Evolutionary conservation across 1,284 basidiomycete genomes (phyloP).

Genomic region (Ceratobasidium sp.): DNA sequence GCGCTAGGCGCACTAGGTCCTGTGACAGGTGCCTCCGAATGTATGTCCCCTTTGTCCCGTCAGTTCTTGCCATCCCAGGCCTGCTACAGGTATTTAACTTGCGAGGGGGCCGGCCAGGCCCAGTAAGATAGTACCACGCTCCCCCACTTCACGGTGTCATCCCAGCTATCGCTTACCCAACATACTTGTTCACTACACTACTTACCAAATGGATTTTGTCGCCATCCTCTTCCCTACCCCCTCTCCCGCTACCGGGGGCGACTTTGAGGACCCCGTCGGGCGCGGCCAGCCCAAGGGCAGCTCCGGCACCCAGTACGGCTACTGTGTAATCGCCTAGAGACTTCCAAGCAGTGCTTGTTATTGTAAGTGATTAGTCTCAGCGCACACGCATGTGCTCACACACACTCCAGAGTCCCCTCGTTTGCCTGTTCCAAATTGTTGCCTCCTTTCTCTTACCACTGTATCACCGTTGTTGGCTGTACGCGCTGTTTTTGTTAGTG

Average conservation of each 20-base stretch:
- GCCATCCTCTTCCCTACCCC: slow-evolving; percentile 10
- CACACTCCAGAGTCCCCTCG: too few species aligned
- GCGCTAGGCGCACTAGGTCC: neutral
- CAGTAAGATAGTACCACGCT: slow-evolving; percentile 20
- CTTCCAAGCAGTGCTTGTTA: slow-evolving; percentile 3
- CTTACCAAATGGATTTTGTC: slow-evolving; percentile 23
- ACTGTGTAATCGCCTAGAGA: slow-evolving; percentile 25
- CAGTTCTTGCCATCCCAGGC: neutral
- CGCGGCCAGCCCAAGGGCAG: slow-evolving; percentile 13
- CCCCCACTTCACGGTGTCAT: slow-evolving; percentile 35
- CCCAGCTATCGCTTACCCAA: neutral
- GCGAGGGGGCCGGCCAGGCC: neutral
- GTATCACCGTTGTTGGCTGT: neutral
- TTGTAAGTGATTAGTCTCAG: neutral
- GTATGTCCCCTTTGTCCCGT: slow-evolving; percentile 1
- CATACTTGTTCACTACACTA: too few species aligned
- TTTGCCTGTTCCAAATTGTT: neutral
- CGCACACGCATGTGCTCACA: neutral
- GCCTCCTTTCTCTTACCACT: neutral
- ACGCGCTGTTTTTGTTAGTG: neutral
- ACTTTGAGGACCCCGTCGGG: slow-evolving; percentile 20
- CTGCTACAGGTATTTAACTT: neutral
- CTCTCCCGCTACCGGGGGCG: slow-evolving; percentile 5
- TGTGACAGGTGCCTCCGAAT: neutral
- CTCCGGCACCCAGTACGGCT: neutral